phyloP scores from a whole-genome alignment of 495 filamentous ascomycete genomes.

The Pyrenula massariospora region DNA sequence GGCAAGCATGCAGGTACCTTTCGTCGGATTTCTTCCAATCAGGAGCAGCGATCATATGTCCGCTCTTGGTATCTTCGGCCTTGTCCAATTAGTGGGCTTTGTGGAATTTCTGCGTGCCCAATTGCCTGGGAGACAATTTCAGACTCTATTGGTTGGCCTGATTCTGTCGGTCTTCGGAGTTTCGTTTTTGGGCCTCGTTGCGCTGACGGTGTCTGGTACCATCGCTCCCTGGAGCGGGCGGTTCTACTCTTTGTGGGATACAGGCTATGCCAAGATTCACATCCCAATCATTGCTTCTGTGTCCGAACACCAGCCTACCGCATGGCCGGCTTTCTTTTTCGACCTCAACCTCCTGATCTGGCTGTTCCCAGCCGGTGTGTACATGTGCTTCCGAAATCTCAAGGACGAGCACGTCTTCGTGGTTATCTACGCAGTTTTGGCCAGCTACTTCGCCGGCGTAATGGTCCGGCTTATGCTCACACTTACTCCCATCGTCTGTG shows the following conservation, averaged over 20 bases:
- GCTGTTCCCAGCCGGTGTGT: conserved; percentile 97
- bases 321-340: conserved; percentile 99
- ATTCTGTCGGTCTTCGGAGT: conserved; percentile 67
- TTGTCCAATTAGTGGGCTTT: conserved; percentile 88
- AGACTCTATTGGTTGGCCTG: conserved; percentile 66
- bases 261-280: conserved; percentile 97
- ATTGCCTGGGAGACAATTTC: conserved; percentile 87
- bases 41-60: conserved; percentile 98
- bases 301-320: conserved; percentile 97
- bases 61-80: conserved; percentile 91
- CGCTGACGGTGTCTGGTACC: conserved; percentile 74
- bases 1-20: conserved; percentile 99
- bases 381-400: conserved; percentile 90
- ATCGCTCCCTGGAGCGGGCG: conserved; percentile 98
- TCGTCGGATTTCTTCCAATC: conserved; percentile 94
- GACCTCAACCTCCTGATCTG: conserved; percentile 97
- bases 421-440: conserved; percentile 88
- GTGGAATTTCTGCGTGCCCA: conserved; percentile 81
- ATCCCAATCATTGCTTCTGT: conserved; percentile 99
- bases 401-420: conserved; percentile 97
- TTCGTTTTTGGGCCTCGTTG: conserved; percentile 60
- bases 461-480: conserved; percentile 99
- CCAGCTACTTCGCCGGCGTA: conserved; percentile 97
- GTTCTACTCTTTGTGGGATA: conserved; percentile 99
- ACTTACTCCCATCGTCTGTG: conserved; percentile 90